A percentile compares a stretch with the other conserved stretches of the same genome.
phyloP scores from a whole-genome alignment of 1,139 yeast genomes.

The Debaryomycetaceae sp. region DNA sequence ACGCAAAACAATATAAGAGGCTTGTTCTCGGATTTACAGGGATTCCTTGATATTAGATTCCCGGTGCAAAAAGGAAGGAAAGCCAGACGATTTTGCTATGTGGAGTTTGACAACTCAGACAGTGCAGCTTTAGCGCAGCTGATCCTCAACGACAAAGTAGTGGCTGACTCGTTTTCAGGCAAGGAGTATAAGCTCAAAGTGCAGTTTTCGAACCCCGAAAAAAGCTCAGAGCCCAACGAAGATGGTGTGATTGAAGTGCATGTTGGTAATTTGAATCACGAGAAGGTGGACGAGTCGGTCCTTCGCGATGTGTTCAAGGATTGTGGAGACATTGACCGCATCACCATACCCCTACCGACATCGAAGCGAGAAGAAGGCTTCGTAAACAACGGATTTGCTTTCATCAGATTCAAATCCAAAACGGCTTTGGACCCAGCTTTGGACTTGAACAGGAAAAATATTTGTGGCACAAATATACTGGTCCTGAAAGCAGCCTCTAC shows the following conservation, averaged over 20 bases:
- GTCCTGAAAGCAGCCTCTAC: constrained; percentile 37
- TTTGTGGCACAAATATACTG: constrained; percentile 42
- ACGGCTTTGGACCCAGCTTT: constrained; percentile 43
- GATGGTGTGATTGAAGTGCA: constrained; percentile 48
- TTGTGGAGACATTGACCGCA: constrained; percentile 42
- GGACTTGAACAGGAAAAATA: constrained; percentile 26
- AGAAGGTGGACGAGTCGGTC: constrained; percentile 19
- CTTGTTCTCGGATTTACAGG: constrained; percentile 46
- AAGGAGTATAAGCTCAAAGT: constrained; percentile 43
- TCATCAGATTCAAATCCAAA: constrained; percentile 41
- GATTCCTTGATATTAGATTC: constrained; percentile 54
- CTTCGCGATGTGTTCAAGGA: constrained; percentile 23
- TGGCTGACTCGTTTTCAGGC: constrained; percentile 18
- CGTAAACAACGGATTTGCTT: constrained; percentile 54
- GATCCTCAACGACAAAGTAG: constrained; percentile 35
- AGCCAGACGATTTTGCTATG: constrained; percentile 71
- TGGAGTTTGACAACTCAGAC: constrained; percentile 50
- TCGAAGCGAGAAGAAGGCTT: constrained; percentile 25
- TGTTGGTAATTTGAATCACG: constrained; percentile 50
- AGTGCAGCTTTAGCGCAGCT: constrained; percentile 49
- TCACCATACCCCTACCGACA: constrained; percentile 46
- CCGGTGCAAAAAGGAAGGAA: constrained; percentile 61
- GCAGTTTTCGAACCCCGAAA: constrained; percentile 53
- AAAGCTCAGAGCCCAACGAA: constrained; percentile 11
- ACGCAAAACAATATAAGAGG: constrained; percentile 36